Percentiles rank a stretch among this genome's conserved stretches.
phyloP scores from a whole-genome alignment of 176 grass and related monocot species.

The Triticum timopheevii region DNA sequence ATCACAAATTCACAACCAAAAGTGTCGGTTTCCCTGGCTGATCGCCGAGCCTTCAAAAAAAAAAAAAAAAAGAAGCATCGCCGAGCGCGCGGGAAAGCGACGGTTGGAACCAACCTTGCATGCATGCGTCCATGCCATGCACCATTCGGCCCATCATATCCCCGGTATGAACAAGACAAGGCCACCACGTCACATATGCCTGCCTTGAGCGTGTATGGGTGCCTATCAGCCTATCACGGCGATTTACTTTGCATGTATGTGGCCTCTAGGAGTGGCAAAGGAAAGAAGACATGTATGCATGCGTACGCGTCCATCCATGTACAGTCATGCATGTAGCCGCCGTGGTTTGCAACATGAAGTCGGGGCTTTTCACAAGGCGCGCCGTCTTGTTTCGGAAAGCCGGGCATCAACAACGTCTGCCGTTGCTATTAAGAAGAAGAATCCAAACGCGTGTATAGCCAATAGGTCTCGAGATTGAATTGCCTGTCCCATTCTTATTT shows the following conservation, averaged over 20 bases:
- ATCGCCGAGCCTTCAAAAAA: no score
- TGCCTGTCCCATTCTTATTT: not conserved
- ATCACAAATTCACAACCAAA: not conserved
- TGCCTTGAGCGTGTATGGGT: not conserved
- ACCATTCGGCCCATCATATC: not conserved
- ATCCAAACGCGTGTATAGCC: not conserved
- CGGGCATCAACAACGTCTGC: not conserved
- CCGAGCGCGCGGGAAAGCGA: not conserved
- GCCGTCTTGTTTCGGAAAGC: not conserved
- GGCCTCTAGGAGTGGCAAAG: not conserved
- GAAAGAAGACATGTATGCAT: not conserved
- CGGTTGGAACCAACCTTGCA: not conserved
- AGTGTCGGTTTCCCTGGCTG: no score
- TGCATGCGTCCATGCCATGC: not conserved
- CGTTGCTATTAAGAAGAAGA: not conserved
- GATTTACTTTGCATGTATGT: not conserved
- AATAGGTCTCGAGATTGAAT: not conserved
- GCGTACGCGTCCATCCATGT: not conserved
- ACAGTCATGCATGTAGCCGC: not conserved
- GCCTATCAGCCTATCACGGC: not conserved
- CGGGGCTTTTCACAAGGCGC: not conserved
- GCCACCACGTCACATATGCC: not conserved
- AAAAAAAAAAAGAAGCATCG: not conserved
- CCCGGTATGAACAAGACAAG: not conserved
- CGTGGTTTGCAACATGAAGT: not conserved